phyloP scores from a whole-genome alignment of 1,284 basidiomycete genomes.

The Mycosarcoma mackinlayi region DNA sequence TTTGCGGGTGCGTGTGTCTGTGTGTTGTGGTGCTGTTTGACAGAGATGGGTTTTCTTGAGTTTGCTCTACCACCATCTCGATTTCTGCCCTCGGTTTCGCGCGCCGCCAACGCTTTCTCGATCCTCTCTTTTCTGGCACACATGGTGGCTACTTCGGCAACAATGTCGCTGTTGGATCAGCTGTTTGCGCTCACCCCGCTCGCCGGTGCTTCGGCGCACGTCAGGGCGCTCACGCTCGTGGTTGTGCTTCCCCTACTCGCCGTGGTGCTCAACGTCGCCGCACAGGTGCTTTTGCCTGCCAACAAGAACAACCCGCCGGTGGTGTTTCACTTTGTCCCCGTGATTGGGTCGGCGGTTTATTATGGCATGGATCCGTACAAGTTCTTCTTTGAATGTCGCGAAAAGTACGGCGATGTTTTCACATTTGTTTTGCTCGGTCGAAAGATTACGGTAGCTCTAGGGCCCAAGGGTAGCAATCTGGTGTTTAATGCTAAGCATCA shows the following conservation, averaged over 20 bases:
- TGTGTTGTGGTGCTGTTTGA: too few relatives aligned
- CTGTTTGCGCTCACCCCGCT: constrained; percentile 38
- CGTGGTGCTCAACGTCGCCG: constrained; percentile 75
- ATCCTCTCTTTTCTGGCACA: too few relatives aligned
- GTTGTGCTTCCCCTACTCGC: constrained; percentile 33
- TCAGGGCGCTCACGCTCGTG: constrained; percentile 28
- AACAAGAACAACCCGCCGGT: constrained; percentile 73
- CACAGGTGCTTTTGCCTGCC: constrained; percentile 62
- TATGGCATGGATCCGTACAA: constrained; percentile 84
- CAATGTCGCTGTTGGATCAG: constrained; percentile 30
- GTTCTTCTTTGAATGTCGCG: constrained; percentile 79
- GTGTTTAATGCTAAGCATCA: constrained; percentile 92
- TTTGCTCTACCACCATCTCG: constrained; percentile 9
- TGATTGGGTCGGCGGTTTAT: constrained; percentile 78
- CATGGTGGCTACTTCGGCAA: constrained; percentile 11
- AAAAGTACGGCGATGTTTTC: constrained; percentile 86
- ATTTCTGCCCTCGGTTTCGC: too few relatives aligned
- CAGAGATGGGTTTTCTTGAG: too few relatives aligned
- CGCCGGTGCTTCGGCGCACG: constrained; percentile 10
- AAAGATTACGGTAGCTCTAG: constrained; percentile 89
- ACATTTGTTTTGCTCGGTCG: constrained; percentile 82
- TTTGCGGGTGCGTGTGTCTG: constrained; percentile 1
- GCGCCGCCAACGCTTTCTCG: too few relatives aligned
- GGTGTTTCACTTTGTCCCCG: constrained; percentile 82
- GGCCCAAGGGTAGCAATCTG: constrained; percentile 92